Evolutionary conservation across 441 rosid species (phyloP).

Genomic region (Biscutella auriculata): DNA sequence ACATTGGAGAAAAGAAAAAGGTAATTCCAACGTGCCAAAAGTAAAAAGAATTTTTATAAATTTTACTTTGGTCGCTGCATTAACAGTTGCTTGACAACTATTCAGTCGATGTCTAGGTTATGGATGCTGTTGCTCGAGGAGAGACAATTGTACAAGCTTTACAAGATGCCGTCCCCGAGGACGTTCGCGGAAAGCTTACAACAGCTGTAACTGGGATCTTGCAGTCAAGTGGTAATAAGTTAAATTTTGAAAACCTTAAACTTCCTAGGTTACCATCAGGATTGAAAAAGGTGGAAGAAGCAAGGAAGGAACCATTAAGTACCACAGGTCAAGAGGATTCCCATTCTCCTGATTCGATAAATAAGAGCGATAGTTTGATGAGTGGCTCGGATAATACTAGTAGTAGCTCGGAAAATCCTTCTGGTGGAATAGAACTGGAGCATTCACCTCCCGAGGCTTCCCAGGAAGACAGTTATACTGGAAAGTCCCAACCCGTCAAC

Average conservation of each 20-base stretch:
- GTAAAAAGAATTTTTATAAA: background rate
- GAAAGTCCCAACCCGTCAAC: slow-evolving; percentile 24
- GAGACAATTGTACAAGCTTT: slow-evolving; percentile 74
- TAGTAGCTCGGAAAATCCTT: slow-evolving; percentile 27
- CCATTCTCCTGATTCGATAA: slow-evolving; percentile 30
- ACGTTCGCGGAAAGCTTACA: slow-evolving; percentile 79
- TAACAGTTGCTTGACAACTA: slow-evolving; percentile 18
- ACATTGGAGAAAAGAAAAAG: slow-evolving; percentile 67
- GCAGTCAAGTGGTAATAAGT: slow-evolving; percentile 38
- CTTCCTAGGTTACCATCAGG: slow-evolving; percentile 31
- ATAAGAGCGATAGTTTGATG: slow-evolving; percentile 29
- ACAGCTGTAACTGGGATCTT: slow-evolving; percentile 53
- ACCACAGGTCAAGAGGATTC: slow-evolving; percentile 26
- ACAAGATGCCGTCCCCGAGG: slow-evolving; percentile 91
- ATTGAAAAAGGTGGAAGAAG: slow-evolving; percentile 31
- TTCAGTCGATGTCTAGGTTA: slow-evolving; percentile 47
- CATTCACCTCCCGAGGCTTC: slow-evolving; percentile 28
- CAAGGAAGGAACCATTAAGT: slow-evolving; percentile 24
- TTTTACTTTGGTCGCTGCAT: slow-evolving; percentile 11
- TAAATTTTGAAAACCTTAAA: slow-evolving; percentile 40
- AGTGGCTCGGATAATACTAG: slow-evolving; percentile 28
- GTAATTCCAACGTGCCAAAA: slow-evolving; percentile 25
- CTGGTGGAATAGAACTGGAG: slow-evolving; percentile 26
- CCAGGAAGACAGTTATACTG: slow-evolving; percentile 24
- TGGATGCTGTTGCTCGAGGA: slow-evolving; percentile 81